Evolutionary conservation across 495 filamentous ascomycete genomes (phyloP).

Genomic region (Aspergillus leporis): DNA sequence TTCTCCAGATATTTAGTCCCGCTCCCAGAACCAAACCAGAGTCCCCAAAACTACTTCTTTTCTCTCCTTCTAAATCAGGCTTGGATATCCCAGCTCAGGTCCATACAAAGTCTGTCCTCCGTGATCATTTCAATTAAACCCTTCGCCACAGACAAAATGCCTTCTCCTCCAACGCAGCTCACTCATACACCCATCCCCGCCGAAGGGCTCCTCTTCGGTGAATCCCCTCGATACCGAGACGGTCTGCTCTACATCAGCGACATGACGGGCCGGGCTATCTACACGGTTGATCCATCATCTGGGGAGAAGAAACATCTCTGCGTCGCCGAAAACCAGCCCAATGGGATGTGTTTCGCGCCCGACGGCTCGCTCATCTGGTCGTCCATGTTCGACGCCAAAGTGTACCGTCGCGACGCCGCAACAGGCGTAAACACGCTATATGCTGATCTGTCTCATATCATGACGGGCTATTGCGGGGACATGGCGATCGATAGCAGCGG

Average conservation of each 20-base stretch:
- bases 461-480: conserved; percentile 3
- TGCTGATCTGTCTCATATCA: background rate
- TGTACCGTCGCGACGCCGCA: background rate
- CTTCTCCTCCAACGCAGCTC: conserved; percentile 1
- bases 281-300: background rate
- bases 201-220: conserved; percentile 3
- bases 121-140: too few species aligned
- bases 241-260: conserved; percentile 6
- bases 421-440: background rate
- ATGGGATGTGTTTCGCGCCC: conserved; percentile 1
- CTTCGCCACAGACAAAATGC: too few species aligned
- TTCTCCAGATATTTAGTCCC: too few species aligned
- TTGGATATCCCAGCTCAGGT: too few species aligned
- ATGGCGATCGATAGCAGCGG: conserved; percentile 2
- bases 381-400: conserved; percentile 6
- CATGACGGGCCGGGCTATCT: background rate
- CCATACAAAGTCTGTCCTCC: too few species aligned
- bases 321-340: conserved; percentile 2
- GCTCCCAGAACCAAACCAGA: too few species aligned
- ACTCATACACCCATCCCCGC: background rate
- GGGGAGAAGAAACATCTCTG: background rate
- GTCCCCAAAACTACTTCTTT: too few species aligned
- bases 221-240: background rate
- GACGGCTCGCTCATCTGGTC: conserved; percentile 5
- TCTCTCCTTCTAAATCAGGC: too few species aligned